Evolutionary conservation across 2,329 filamentous ascomycete genomes (phyloP).

Genomic region (Septoria linicola): DNA sequence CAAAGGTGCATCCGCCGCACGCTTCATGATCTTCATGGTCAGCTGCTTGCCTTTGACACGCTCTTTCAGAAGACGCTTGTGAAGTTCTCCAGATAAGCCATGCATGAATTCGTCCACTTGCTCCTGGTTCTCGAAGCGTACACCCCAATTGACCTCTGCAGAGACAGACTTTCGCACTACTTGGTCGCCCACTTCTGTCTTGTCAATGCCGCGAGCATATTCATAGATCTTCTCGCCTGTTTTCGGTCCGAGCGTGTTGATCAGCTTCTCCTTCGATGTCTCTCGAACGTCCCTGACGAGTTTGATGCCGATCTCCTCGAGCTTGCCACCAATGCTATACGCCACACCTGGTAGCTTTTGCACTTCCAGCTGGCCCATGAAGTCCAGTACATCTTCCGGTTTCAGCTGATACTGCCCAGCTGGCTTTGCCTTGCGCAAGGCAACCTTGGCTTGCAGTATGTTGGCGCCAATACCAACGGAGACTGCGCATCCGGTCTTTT

Average conservation of each 20-base stretch:
- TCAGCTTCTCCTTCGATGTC: conserved; percentile 71
- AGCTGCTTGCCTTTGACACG: conserved; percentile 83
- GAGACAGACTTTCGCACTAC: conserved; percentile 89
- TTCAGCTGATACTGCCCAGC: conserved; percentile 88
- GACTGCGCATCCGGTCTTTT: conserved; percentile 77
- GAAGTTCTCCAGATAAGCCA: conserved; percentile 80
- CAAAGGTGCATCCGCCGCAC: conserved; percentile 79
- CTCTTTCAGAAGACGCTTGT: conserved; percentile 76
- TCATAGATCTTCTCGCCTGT: conserved; percentile 89
- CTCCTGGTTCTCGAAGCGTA: conserved; percentile 86
- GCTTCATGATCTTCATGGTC: conserved; percentile 92
- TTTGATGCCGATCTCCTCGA: conserved; percentile 82
- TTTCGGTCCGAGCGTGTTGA: conserved; percentile 77
- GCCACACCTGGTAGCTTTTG: conserved; percentile 89
- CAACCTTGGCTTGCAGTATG: conserved; percentile 86
- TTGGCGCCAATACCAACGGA: conserved; percentile 92
- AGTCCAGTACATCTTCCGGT: conserved; percentile 72
- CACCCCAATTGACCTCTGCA: conserved; percentile 97
- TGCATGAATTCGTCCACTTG: conserved; percentile 90
- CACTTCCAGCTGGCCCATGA: conserved; percentile 75
- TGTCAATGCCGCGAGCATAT: conserved; percentile 85
- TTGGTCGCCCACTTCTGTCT: conserved; percentile 80
- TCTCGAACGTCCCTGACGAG: conserved; percentile 80
- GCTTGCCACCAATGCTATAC: conserved; percentile 78
- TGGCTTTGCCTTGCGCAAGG: conserved; percentile 86